These are phyloP conservation scores for Amanita molliuscula DNA, from an alignment of 768 basidiomycete genomes.

Conservation along the genomic window DNA sequence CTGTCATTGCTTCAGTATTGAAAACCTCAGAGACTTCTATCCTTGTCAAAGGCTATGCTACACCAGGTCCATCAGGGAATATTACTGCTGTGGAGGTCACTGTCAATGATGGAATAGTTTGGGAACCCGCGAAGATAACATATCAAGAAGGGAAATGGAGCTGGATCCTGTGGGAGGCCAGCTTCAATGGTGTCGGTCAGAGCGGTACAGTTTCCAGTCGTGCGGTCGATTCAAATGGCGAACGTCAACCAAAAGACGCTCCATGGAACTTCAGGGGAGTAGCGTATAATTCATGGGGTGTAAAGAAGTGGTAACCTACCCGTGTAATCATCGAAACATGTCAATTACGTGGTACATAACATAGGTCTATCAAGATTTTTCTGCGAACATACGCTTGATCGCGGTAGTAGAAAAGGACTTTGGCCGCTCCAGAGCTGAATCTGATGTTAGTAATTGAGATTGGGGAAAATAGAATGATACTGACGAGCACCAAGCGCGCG, in stretches of 20 bases:
- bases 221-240: slow-evolving; percentile 39
- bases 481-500: slow-evolving; percentile 84
- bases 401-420: slow-evolving; percentile 83
- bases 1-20: slow-evolving; percentile 39
- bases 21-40: slow-evolving; percentile 22
- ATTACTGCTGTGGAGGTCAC: slow-evolving; percentile 41
- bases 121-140: slow-evolving; percentile 39
- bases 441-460: background rate
- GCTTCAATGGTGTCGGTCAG: slow-evolving; percentile 23
- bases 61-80: slow-evolving; percentile 33
- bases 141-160: slow-evolving; percentile 62
- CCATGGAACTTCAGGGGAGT: slow-evolving; percentile 64
- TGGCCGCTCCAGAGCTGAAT: slow-evolving; percentile 72
- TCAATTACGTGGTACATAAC: background rate
- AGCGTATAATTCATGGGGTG: slow-evolving; percentile 43
- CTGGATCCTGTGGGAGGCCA: slow-evolving; percentile 62
- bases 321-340: background rate
- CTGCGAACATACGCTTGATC: slow-evolving; percentile 70
- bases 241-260: slow-evolving; percentile 36
- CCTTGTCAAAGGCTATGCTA: slow-evolving; percentile 47
- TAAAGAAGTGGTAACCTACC: slow-evolving; percentile 20
- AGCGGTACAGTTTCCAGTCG: slow-evolving; percentile 35
- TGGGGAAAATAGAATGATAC: slow-evolving; percentile 18
- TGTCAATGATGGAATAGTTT: slow-evolving; percentile 38
- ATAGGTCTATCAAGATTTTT: slow-evolving; percentile 26